These are phyloP conservation scores for Davidsoniella eucalypti DNA, from an alignment of 2,329 filamentous ascomycete species.

Conservation along the genomic window DNA sequence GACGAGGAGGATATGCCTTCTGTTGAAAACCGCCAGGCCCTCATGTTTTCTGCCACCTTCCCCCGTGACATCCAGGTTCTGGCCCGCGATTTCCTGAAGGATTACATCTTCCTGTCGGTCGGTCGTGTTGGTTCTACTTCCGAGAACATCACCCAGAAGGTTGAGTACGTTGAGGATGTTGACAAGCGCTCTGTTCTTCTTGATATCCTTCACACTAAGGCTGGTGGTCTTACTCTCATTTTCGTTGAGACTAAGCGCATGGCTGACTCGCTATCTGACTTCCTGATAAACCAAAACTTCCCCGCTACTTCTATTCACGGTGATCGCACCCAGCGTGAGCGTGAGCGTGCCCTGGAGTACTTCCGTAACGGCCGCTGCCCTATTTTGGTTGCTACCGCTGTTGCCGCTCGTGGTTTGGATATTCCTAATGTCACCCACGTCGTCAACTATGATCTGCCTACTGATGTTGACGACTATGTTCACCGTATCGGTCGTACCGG, in stretches of 20 bases:
- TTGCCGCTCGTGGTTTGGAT: constrained; percentile 80
- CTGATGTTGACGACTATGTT: constrained; percentile 96
- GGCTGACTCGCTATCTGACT: constrained; percentile 94
- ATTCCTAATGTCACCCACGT: constrained; percentile 96
- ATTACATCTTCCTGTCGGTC: constrained; percentile 97
- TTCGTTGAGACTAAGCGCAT: constrained; percentile 99
- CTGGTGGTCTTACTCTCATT: constrained; percentile 77
- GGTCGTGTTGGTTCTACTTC: constrained; percentile 97
- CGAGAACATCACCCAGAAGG: constrained; percentile 99
- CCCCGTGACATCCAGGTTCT: constrained; percentile 98
- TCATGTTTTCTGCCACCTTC: constrained; percentile 99
- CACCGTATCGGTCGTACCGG: constrained; percentile 99
- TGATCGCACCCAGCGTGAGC: constrained; percentile 95
- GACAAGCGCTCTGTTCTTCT: constrained; percentile 97
- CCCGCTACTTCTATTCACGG: constrained; percentile 97
- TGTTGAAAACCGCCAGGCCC: constrained; percentile 74
- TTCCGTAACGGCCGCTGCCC: constrained; percentile 93
- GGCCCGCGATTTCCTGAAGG: constrained; percentile 94
- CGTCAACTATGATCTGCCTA: constrained; percentile 98
- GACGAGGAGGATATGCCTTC: constrained; percentile 95
- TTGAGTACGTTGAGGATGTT: constrained; percentile 90
- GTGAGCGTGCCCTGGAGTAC: constrained; percentile 93
- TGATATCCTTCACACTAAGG: constrained; percentile 92
- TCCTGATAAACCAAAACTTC: constrained; percentile 97
- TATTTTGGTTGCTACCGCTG: constrained; percentile 90